These are phyloP conservation scores for Aureobasidium sp. DNA, from an alignment of 2,329 filamentous ascomycete species.

Conservation along the genomic window DNA sequence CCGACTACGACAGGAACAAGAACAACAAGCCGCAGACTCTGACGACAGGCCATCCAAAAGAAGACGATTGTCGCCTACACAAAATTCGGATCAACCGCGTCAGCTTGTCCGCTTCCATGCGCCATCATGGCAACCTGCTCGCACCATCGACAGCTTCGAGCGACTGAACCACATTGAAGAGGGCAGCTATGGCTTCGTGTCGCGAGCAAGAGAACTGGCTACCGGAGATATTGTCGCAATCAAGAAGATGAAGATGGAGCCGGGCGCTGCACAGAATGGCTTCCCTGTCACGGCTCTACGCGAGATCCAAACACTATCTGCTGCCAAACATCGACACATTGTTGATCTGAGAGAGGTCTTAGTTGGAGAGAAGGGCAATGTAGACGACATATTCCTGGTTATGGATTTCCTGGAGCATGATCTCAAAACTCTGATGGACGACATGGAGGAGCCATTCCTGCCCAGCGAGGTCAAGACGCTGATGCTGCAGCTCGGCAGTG, in stretches of 20 bases:
- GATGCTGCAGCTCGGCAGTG: conserved; percentile 71
- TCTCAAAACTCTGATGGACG: conserved; percentile 83
- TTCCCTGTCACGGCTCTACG: conserved; percentile 87
- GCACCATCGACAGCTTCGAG: conserved; percentile 81
- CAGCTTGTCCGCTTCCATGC: conserved; percentile 66
- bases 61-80: conserved; percentile 50
- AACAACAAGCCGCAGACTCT: conserved; percentile 19
- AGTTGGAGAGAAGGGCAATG: conserved; percentile 21
- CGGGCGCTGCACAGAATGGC: conserved; percentile 45
- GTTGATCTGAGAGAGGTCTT: conserved; percentile 79
- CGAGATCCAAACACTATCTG: conserved; percentile 85
- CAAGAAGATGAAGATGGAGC: conserved; percentile 91
- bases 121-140: conserved; percentile 61
- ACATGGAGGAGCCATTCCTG: conserved; percentile 90
- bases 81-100: conserved; percentile 37
- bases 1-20: conserved; percentile 27
- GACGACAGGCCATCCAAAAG: conserved; percentile 48
- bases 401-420: conserved; percentile 98
- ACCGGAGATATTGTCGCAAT: conserved; percentile 81
- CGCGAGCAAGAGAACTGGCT: conserved; percentile 65
- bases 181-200: conserved; percentile 92
- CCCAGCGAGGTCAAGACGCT: conserved; percentile 90
- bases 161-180: conserved; percentile 96
- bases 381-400: conserved; percentile 73
- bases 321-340: conserved; percentile 74